phyloP scores from a whole-genome alignment of 805 yeast species.

The Metschnikowia lachancei region DNA sequence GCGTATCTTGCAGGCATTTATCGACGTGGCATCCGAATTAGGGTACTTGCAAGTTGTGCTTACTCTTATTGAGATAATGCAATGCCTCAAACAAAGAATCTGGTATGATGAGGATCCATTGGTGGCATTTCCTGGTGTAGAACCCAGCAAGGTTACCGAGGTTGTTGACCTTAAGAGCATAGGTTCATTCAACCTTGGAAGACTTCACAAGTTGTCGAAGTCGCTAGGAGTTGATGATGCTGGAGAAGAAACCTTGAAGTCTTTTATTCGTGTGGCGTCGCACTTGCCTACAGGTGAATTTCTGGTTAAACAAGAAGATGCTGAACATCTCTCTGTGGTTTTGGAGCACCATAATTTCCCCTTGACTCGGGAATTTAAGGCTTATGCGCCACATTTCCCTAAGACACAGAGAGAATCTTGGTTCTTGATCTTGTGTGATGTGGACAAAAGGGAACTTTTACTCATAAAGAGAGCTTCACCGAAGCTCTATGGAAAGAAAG shows the following conservation, averaged over 20 bases:
- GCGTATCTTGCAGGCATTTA: slow-evolving; percentile 89
- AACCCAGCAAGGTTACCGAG: neutral
- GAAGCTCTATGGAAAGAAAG: slow-evolving; percentile 34
- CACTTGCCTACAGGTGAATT: slow-evolving; percentile 62
- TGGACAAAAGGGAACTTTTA: slow-evolving; percentile 50
- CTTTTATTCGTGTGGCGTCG: slow-evolving; percentile 51
- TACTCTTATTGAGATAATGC: slow-evolving; percentile 68
- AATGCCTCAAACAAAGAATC: slow-evolving; percentile 80
- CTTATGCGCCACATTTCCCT: slow-evolving; percentile 79
- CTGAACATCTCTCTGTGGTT: slow-evolving; percentile 39
- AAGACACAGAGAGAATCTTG: slow-evolving; percentile 91
- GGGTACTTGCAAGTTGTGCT: slow-evolving; percentile 67
- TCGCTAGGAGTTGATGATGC: slow-evolving; percentile 35
- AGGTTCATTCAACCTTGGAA: slow-evolving; percentile 41
- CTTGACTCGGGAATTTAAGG: slow-evolving; percentile 56
- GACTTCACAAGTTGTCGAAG: slow-evolving; percentile 34
- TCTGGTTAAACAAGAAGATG: slow-evolving; percentile 34
- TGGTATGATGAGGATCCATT: slow-evolving; percentile 83
- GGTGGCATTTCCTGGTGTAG: slow-evolving; percentile 50
- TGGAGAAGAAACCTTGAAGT: slow-evolving; percentile 22
- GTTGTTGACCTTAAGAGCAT: slow-evolving; percentile 36
- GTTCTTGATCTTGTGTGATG: slow-evolving; percentile 67
- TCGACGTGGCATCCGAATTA: slow-evolving; percentile 83
- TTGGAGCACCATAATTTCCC: slow-evolving; percentile 55
- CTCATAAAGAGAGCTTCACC: slow-evolving; percentile 79